Base-by-base conservation (phyloP, 805 yeast species). In the Saccharomycopsis amapae region DNA sequence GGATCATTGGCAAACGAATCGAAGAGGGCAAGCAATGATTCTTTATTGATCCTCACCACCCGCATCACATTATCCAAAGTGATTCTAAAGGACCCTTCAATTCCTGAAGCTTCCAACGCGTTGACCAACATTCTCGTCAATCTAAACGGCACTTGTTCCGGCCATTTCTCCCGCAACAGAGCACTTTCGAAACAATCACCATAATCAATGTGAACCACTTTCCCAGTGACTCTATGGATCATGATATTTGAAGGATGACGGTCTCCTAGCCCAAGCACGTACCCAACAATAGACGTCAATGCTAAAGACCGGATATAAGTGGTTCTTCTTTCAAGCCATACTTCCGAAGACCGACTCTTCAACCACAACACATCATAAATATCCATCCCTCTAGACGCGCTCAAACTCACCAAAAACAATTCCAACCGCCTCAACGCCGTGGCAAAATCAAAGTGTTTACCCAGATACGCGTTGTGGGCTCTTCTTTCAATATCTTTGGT, bases 131-230 rank as follows among this genome's bases (percentile, higher is more conserved):
- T 93, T 63, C 98, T 72, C 0, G 99, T 93, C 48, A 93, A 72
- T 62, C 99, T 75, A 69, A 93, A 93, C 5, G 99, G 99, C 20
- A 93, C 98, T 62, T 89, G 90, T 58, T 93, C 99, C 0, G 99
- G 99, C 62, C 85, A 94, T 61, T 93, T 93, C 56, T 94, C 98
- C 55, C 99, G 77, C 50, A 93, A 66, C 41, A 90, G 88, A 0
- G 99, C 98, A 2, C 97, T 96, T 62, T 93, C 99, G 59, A 93
- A 93, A 74, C 99, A 93, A 62, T 93, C 99, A 54, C 98, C 99
- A 65, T 90, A 93, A 71, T 93, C 99, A 64, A 93, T 90, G 61
- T 93, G 99, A 32, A 93, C 76, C 42, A 93, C 96, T 58, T 90
- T 88, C 51, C 99, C 99, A 0, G 97, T 87, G 41, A 82, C 76